Evolutionary conservation across 257 asterid species (phyloP).

Genomic region (Lavandula angustifolia): DNA sequence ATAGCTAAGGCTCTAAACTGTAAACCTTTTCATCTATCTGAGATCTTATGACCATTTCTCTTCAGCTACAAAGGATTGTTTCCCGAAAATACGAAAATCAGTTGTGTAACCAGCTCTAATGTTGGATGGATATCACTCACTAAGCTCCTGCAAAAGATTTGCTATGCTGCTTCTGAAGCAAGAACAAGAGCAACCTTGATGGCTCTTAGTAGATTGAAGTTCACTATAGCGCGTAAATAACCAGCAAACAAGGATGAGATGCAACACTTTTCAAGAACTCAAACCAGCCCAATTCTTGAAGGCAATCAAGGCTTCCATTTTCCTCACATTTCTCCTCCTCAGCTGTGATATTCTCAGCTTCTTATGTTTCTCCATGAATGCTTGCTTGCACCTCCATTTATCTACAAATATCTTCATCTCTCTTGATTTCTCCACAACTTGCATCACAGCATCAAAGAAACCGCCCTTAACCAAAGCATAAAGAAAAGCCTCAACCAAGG

Average conservation of each 20-base stretch:
- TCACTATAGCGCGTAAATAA: not conserved
- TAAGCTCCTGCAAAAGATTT: not conserved
- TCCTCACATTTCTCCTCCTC: constrained; percentile 63
- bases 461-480: constrained; percentile 94
- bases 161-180: not conserved
- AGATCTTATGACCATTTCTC: not conserved
- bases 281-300: constrained; percentile 97
- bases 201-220: not conserved
- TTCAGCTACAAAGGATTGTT: not conserved
- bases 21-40: not conserved
- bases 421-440: constrained; percentile 77
- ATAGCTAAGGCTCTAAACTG: not conserved
- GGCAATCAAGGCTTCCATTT: constrained; percentile 83
- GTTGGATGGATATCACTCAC: not conserved
- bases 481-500: constrained; percentile 77
- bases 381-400: constrained; percentile 97
- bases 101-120: not conserved
- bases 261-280: constrained; percentile 45
- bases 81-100: constrained; percentile 2
- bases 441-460: constrained; percentile 96
- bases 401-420: constrained; percentile 81
- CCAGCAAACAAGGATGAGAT: not conserved
- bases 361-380: constrained; percentile 95
- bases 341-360: constrained; percentile 73
- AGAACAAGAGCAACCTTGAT: not conserved